A percentile compares a stretch with the other conserved stretches of the same genome.
phyloP scores from a whole-genome alignment of 345 rosid species.

The Gossypium thurberi region DNA sequence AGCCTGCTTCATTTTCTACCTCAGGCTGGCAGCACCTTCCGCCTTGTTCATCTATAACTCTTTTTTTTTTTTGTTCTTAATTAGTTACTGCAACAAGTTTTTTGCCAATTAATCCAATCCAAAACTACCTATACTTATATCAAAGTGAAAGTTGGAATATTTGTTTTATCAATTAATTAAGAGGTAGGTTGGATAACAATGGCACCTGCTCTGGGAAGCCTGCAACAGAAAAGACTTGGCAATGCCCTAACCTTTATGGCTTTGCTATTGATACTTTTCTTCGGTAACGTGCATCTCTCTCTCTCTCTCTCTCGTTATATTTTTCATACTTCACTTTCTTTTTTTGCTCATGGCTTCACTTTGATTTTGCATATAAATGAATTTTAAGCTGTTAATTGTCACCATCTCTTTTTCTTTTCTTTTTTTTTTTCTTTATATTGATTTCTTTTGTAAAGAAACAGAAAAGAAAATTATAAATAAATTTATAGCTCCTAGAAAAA shows the following conservation, averaged over 20 bases:
- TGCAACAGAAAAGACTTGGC: neutral
- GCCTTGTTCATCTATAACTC: neutral
- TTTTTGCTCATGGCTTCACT: neutral
- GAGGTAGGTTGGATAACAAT: neutral
- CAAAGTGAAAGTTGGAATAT: neutral
- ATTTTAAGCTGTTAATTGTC: no score
- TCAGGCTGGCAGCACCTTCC: neutral
- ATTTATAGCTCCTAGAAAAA: neutral
- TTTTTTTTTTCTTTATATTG: no score
- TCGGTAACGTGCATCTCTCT: neutral
- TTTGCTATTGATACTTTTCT: neutral
- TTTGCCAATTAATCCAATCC: neutral
- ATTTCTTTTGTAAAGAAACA: no score
- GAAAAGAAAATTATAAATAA: no score
- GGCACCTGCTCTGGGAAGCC: neutral
- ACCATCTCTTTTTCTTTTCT: no score
- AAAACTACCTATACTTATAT: neutral
- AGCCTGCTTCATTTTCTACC: neutral
- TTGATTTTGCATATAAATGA: no score
- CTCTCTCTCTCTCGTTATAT: neutral
- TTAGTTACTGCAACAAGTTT: neutral
- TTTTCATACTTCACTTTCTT: neutral
- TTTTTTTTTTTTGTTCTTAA: neutral
- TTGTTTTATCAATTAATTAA: neutral
- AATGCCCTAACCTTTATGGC: neutral